Evolutionary conservation across 2,329 filamentous ascomycete species (phyloP).

Genomic region (Pyrenochaeta sp.): DNA sequence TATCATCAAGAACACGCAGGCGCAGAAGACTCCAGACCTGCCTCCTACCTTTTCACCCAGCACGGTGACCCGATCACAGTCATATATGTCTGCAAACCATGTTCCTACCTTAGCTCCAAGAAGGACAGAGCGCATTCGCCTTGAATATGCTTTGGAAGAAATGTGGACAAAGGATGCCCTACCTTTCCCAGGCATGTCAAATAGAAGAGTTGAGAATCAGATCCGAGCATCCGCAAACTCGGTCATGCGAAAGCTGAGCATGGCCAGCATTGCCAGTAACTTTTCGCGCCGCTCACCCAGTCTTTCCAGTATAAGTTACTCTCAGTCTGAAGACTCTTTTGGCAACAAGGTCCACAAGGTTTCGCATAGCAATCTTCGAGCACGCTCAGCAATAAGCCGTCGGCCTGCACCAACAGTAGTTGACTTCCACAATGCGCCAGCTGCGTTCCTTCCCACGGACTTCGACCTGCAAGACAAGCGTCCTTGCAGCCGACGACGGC

Average conservation of each 20-base stretch:
- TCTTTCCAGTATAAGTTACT: conserved; percentile 54
- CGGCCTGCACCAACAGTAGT: conserved; percentile 46
- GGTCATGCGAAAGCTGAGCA: conserved; percentile 87
- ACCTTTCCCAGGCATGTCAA: conserved; percentile 83
- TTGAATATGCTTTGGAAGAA: conserved; percentile 78
- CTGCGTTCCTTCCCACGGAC: conserved; percentile 58
- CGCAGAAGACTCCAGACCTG: conserved; percentile 65
- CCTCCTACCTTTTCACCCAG: conserved; percentile 54
- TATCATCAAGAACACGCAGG: conserved; percentile 85
- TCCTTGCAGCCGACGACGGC: conserved; percentile 34
- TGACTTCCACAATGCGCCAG: conserved; percentile 58
- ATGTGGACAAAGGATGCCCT: conserved; percentile 85
- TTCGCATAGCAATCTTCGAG: conserved; percentile 35
- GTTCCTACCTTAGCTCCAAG: conserved; percentile 77
- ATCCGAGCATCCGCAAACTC: conserved; percentile 83
- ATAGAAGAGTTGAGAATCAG: conserved; percentile 72
- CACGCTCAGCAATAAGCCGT: conserved; percentile 34
- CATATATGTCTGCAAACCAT: conserved; percentile 72
- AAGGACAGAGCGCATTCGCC: conserved; percentile 76
- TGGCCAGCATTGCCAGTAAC: conserved; percentile 78
- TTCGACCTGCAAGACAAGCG: conserved; percentile 52
- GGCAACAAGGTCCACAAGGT: conserved; percentile 37
- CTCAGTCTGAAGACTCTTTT: conserved; percentile 46
- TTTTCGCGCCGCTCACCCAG: conserved; percentile 77
- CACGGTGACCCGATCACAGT: conserved; percentile 81